Percentiles rank a stretch among this genome's conserved stretches.
Conservation (phyloP, 306 rosid genomes). For the Neltuma alba region DNA sequence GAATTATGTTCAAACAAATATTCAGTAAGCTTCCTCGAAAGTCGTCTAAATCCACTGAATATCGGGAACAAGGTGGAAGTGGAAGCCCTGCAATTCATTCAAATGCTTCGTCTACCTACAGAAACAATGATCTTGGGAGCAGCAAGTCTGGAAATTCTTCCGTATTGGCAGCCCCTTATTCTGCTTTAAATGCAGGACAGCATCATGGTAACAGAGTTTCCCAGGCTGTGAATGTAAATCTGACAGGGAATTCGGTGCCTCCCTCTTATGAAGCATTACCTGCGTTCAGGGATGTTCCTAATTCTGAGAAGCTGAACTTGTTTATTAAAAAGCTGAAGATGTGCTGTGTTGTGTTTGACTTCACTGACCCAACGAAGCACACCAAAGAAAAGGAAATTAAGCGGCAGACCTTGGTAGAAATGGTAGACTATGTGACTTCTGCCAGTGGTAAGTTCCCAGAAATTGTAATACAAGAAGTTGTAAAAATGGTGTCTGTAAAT, state of each 20-base stretch:
- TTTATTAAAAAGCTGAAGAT: conserved; percentile 58
- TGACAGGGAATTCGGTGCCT: conserved; percentile 41
- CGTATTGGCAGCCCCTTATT: conserved; percentile 38
- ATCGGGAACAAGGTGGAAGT: conserved; percentile 45
- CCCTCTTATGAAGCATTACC: conserved; percentile 61
- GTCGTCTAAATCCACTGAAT: conserved; percentile 53
- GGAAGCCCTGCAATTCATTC: conserved; percentile 38
- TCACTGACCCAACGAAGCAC: conserved; percentile 63
- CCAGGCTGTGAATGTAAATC: conserved; percentile 41
- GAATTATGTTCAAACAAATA: conserved; percentile 60
- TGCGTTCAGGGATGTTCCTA: conserved; percentile 61
- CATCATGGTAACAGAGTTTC: conserved; percentile 39
- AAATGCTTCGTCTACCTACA: conserved; percentile 42
- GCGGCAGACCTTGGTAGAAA: conserved; percentile 62
- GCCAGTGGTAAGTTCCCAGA: conserved; percentile 61
- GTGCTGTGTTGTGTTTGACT: conserved; percentile 67
- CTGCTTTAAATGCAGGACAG: conserved; percentile 49
- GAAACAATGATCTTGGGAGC: conserved; percentile 45
- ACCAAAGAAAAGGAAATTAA: conserved; percentile 72
- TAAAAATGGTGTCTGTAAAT: conserved; percentile 63
- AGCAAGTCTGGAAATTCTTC: conserved; percentile 47
- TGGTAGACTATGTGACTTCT: conserved; percentile 64
- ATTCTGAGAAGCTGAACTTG: conserved; percentile 62
- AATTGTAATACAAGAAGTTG: conserved; percentile 57
- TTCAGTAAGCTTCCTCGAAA: conserved; percentile 61